Evolutionary conservation across 208 protist genomes (phyloP).

Genomic region (Trypanosoma brucei): DNA sequence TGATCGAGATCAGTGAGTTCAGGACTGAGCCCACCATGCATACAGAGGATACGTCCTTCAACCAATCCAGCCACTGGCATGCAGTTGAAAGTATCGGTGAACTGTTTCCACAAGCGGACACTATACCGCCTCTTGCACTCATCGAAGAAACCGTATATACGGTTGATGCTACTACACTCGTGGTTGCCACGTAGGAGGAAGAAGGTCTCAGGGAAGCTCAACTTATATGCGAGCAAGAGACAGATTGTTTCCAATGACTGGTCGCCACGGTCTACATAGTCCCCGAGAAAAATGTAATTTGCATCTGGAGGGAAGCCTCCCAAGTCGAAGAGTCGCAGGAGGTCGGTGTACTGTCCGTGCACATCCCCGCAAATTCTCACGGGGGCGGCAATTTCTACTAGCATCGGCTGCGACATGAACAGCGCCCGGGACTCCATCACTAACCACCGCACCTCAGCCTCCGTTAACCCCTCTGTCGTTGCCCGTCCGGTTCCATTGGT

Average conservation of each 20-base stretch:
- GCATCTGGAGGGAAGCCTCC: constrained; percentile 62
- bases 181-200: constrained; percentile 90
- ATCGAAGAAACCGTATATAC: constrained; percentile 88
- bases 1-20: constrained; percentile 36
- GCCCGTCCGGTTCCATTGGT: no score
- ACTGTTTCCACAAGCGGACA: constrained; percentile 47
- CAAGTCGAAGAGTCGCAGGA: constrained; percentile 68
- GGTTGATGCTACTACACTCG: constrained; percentile 84
- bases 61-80: constrained; percentile 71
- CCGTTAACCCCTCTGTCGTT: no score
- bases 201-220: constrained; percentile 64
- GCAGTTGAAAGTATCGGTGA: constrained; percentile 46
- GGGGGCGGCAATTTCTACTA: no score
- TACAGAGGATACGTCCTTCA: constrained; percentile 55
- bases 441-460: no score
- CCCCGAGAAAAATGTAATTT: constrained; percentile 97
- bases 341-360: constrained; percentile 91
- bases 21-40: constrained; percentile 71
- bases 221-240: constrained; percentile 75
- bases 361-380: constrained; percentile 72
- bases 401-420: no score
- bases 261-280: constrained; percentile 88
- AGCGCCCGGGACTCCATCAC: no score
- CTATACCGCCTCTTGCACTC: constrained; percentile 80
- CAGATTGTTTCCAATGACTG: constrained; percentile 56